These are phyloP conservation scores for Pseudogymnoascus sp. DNA, from an alignment of 2,329 filamentous ascomycete species.

Conservation along the genomic window DNA sequence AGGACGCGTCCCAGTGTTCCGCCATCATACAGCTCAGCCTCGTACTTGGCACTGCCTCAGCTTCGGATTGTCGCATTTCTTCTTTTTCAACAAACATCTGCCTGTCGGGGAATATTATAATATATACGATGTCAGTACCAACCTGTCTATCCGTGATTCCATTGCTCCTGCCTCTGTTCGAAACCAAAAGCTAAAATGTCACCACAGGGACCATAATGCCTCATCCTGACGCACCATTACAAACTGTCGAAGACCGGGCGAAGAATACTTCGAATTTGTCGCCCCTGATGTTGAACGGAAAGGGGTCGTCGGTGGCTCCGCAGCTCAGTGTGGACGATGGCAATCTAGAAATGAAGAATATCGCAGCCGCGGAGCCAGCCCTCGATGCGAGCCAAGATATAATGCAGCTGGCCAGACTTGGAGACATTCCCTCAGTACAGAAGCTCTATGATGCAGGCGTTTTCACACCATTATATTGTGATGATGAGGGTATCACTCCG, in stretches of 20 bases:
- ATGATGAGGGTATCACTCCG: slow-evolving; percentile 91
- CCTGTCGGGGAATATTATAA: background rate
- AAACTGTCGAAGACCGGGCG: slow-evolving; percentile 17
- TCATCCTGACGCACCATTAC: slow-evolving; percentile 19
- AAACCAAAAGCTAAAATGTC: background rate
- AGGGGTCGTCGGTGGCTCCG: slow-evolving; percentile 47
- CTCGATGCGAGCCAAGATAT: slow-evolving; percentile 63
- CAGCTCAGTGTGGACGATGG: slow-evolving; percentile 42
- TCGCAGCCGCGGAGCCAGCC: slow-evolving; percentile 23
- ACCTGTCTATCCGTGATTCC: background rate
- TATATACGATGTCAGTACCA: slow-evolving; percentile 7
- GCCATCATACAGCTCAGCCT: slow-evolving; percentile 4
- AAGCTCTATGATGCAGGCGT: slow-evolving; percentile 80
- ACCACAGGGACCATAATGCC: slow-evolving; percentile 21
- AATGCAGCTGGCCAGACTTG: slow-evolving; percentile 88
- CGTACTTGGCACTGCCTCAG: background rate
- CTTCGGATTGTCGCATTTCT: slow-evolving; percentile 3
- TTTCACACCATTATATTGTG: slow-evolving; percentile 73
- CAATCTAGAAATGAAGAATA: slow-evolving; percentile 31
- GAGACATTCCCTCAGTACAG: slow-evolving; percentile 81
- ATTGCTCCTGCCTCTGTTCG: background rate
- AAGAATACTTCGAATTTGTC: slow-evolving; percentile 26
- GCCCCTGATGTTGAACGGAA: slow-evolving; percentile 50
- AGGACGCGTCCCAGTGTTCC: background rate
- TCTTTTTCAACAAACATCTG: background rate